Evolutionary conservation across 2,329 filamentous ascomycete species (phyloP).

Genomic region (Talaromyces amestolkiae): DNA sequence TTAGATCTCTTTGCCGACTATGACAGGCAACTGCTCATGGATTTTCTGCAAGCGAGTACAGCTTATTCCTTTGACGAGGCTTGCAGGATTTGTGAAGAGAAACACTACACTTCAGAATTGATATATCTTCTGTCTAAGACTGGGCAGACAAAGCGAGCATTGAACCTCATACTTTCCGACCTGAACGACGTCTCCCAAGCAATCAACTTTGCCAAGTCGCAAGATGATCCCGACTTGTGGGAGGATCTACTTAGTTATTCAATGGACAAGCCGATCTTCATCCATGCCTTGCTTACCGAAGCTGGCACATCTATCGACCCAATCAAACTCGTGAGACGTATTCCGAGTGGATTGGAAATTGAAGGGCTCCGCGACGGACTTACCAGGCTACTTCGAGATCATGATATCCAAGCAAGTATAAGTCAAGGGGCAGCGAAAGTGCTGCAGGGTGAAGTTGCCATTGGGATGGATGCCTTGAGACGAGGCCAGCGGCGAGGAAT

Average conservation of each 20-base stretch:
- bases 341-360: conserved; percentile 90
- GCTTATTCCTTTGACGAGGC: conserved; percentile 79
- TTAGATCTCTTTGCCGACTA: conserved; percentile 83
- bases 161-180: conserved; percentile 92
- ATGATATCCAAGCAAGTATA: conserved; percentile 92
- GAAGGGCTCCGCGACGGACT: conserved; percentile 85
- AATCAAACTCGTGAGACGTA: conserved; percentile 81
- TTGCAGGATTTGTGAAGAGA: conserved; percentile 72
- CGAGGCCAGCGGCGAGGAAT: conserved; percentile 79
- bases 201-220: conserved; percentile 90
- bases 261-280: conserved; percentile 97
- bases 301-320: conserved; percentile 93
- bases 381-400: conserved; percentile 87
- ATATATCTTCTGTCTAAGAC: conserved; percentile 95
- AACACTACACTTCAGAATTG: conserved; percentile 84
- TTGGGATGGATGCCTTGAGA: conserved; percentile 76
- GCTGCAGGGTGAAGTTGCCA: conserved; percentile 79
- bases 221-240: conserved; percentile 90
- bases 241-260: conserved; percentile 90
- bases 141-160: conserved; percentile 84
- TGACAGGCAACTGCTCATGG: conserved; percentile 76
- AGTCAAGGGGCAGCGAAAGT: conserved; percentile 85
- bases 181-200: conserved; percentile 87
- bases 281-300: conserved; percentile 85
- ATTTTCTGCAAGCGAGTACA: conserved; percentile 79